These are phyloP conservation scores for Ceratobasidium sp. DNA, from an alignment of 1,284 basidiomycete genomes.

Conservation along the genomic window DNA sequence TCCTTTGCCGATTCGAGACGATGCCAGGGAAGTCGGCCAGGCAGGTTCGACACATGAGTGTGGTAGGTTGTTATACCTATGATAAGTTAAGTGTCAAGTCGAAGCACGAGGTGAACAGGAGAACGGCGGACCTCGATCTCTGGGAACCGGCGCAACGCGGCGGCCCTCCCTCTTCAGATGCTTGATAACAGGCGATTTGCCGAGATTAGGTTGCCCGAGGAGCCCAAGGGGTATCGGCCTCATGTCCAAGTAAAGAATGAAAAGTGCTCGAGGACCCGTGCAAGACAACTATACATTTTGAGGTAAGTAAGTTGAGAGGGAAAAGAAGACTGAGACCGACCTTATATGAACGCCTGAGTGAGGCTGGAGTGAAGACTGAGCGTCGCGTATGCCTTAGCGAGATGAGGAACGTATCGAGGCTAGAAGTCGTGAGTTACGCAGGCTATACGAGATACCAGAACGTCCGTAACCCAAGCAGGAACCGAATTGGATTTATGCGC, in stretches of 20 bases:
- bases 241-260: constrained; percentile 95
- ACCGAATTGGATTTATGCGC: constrained; percentile 99
- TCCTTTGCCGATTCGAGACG: constrained; percentile 89
- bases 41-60: constrained; percentile 95
- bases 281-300: constrained; percentile 78
- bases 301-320: neutral
- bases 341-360: constrained; percentile 87
- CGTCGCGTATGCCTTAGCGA: constrained; percentile 94
- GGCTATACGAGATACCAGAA: constrained; percentile 51
- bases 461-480: constrained; percentile 97
- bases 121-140: constrained; percentile 85
- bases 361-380: constrained; percentile 99
- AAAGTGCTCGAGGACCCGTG: constrained; percentile 96
- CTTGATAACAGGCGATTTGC: constrained; percentile 98
- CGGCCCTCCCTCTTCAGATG: constrained; percentile 98
- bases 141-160: constrained; percentile 95
- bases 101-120: constrained; percentile 9
- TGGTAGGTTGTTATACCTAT: constrained; percentile 99
- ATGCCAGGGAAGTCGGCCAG: constrained; percentile 99
- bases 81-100: constrained; percentile 42
- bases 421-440: constrained; percentile 56
- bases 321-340: neutral
- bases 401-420: constrained; percentile 97
- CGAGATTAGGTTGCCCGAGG: constrained; percentile 98
- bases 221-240: constrained; percentile 99